Evolutionary conservation across 108 stramenopile genomes (phyloP).

Genomic region (Fragilaria crotonensis): DNA sequence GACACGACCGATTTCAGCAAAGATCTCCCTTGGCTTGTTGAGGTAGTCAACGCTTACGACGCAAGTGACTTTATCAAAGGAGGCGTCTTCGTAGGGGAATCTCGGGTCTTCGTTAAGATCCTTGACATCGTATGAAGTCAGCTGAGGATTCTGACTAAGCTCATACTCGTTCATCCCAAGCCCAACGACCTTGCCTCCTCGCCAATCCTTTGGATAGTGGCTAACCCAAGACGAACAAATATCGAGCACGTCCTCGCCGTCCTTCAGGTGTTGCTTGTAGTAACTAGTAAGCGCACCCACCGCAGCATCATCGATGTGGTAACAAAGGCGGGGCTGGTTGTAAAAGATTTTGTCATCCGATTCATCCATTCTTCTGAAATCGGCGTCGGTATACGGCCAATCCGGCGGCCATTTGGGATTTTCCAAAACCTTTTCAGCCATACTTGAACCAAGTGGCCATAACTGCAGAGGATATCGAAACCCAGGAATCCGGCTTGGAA

Average conservation of each 20-base stretch:
- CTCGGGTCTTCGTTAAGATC: conserved; percentile 85
- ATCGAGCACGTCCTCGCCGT: conserved; percentile 87
- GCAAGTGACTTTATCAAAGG: conserved; percentile 90
- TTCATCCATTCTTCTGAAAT: conserved; percentile 72
- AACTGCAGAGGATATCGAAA: neutral
- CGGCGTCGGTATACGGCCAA: conserved; percentile 71
- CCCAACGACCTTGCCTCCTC: conserved; percentile 70
- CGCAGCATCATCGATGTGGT: conserved; percentile 80
- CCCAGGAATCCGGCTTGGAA: neutral
- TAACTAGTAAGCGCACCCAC: conserved; percentile 69
- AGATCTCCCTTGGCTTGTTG: conserved; percentile 70
- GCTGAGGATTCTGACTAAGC: conserved; percentile 76
- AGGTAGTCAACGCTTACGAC: conserved; percentile 94
- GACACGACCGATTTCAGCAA: conserved; percentile 83
- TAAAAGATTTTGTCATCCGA: conserved; percentile 70
- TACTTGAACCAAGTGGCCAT: neutral
- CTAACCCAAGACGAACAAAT: conserved; percentile 91
- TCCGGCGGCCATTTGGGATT: conserved; percentile 70
- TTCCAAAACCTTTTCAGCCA: conserved; percentile 56
- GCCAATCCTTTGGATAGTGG: conserved; percentile 77
- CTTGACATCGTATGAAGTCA: conserved; percentile 76
- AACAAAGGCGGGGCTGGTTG: conserved; percentile 58
- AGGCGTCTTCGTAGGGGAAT: conserved; percentile 79
- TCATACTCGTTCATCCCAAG: conserved; percentile 93
- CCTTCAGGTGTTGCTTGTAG: conserved; percentile 63